A percentile compares a stretch with the other conserved stretches of the same genome.
These are phyloP conservation scores for Chiua sp. DNA, from an alignment of 1,284 basidiomycete genomes.

Conservation along the genomic window DNA sequence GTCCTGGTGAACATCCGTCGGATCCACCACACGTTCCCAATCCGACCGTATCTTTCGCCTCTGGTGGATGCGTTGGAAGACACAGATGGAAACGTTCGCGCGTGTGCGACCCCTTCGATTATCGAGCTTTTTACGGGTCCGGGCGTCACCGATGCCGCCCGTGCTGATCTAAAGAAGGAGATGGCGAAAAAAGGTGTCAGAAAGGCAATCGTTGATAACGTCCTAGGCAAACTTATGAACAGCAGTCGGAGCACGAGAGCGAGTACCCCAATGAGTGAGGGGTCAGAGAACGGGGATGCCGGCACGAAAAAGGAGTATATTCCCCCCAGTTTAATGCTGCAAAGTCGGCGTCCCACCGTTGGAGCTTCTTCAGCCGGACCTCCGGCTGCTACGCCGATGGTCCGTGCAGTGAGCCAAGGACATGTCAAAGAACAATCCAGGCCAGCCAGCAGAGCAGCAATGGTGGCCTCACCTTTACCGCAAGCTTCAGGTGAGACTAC, in stretches of 20 bases:
- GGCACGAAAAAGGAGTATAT: conserved; percentile 60
- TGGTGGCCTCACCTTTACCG: conserved; percentile 44
- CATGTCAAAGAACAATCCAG: conserved; percentile 53
- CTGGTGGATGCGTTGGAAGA: conserved; percentile 92
- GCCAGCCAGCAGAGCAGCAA: conserved; percentile 62
- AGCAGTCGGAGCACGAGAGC: conserved; percentile 41
- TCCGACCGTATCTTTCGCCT: conserved; percentile 80
- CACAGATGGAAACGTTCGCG: conserved; percentile 88
- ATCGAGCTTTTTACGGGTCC: conserved; percentile 87
- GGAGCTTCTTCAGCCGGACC: conserved; percentile 30
- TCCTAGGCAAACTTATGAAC: conserved; percentile 64
- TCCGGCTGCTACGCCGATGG: conserved; percentile 38
- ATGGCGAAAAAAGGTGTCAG: conserved; percentile 84
- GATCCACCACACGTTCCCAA: conserved; percentile 73
- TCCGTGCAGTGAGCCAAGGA: conserved; percentile 56
- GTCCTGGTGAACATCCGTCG: conserved; percentile 73
- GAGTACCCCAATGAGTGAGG: conserved; percentile 55
- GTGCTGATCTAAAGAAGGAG: conserved; percentile 93
- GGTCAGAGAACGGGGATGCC: conserved; percentile 63
- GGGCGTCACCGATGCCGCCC: conserved; percentile 82
- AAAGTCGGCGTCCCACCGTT: conserved; percentile 52
- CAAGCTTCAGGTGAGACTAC: conserved; percentile 44
- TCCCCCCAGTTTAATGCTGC: conserved; percentile 73
- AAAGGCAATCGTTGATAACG: conserved; percentile 81
- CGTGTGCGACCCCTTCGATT: conserved; percentile 81